Base-by-base conservation (phyloP, 352 stramenopile genomes). In the Phytophthora syringae region DNA sequence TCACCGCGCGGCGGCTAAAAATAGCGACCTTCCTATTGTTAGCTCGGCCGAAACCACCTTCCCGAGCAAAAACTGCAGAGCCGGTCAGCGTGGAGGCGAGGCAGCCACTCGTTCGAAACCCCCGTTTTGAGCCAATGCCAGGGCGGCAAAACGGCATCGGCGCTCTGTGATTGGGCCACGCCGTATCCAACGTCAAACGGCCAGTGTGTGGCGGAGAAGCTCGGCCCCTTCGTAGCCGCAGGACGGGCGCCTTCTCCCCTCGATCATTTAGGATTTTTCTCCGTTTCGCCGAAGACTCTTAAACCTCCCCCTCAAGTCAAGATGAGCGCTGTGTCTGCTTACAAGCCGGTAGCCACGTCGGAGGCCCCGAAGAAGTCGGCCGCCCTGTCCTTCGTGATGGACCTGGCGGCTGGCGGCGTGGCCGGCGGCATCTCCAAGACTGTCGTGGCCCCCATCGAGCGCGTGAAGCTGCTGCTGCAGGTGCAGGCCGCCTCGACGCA, bases 401-500 rank as follows among this genome's bases (percentile, higher is more conserved):
- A 97, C 74, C 77, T 98, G 51, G 67, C 88, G 42, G 88, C 90
- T 24, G 92, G 90, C 61, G 92, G 92, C 68, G 76, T 97, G 13
- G 84, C 92, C 24, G 90, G 88, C 49, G 81, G 77, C 66, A 95
- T 97, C 79, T 95, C 89, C 55, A 98, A 98, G 87, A 97, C 92
- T 40, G 82, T 87, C 28, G 88, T 97, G 34, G 92, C 90, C 44
- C 90, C 90, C 54, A 95, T 97, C 49, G 90, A 97, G 74, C 88
- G 92, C 72, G 89, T 97, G 21, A 97, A 98, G 84, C 86, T 98
- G 48, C 79, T 98, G 7, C 83, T 98, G 52, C 92, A 98, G 80
- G 89, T 97, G 57, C 92, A 98, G 77, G 84, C 88, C 25, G 89
- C 86, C 3, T 96, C 89, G 72, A 85, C 88, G 55, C 86, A 96